These are phyloP conservation scores for Cutaneotrichosporon sp. DNA, from an alignment of 1,284 basidiomycete species.

Conservation along the genomic window DNA sequence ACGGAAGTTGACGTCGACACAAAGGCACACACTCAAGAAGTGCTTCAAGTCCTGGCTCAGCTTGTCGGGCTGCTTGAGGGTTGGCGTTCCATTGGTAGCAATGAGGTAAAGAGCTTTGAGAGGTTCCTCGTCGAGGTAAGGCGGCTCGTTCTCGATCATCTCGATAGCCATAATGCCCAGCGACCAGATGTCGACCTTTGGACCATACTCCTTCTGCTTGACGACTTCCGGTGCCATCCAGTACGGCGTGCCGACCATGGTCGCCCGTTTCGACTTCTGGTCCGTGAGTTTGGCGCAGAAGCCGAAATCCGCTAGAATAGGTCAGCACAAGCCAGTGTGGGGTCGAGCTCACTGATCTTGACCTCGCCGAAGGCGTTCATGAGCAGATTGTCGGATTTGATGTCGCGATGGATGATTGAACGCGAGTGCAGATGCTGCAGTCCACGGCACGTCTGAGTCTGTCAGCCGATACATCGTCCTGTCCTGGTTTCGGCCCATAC, in stretches of 20 bases:
- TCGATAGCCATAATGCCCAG: constrained; percentile 99
- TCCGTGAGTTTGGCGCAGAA: constrained; percentile 98
- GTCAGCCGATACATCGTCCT: neutral
- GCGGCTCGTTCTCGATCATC: constrained; percentile 99
- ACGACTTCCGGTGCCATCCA: constrained; percentile 99
- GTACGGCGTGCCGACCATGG: constrained; percentile 98
- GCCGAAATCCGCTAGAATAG: constrained; percentile 89
- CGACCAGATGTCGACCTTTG: constrained; percentile 99
- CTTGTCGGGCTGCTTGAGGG: constrained; percentile 92
- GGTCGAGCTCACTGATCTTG: constrained; percentile 75
- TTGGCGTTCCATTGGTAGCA: constrained; percentile 97
- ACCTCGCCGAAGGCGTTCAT: constrained; percentile 89
- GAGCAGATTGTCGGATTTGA: constrained; percentile 97
- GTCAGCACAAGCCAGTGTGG: no score
- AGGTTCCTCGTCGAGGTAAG: constrained; percentile 96
- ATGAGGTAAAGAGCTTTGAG: constrained; percentile 96
- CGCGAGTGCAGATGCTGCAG: constrained; percentile 89
- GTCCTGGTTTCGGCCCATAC: constrained; percentile 32
- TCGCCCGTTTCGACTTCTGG: constrained; percentile 96
- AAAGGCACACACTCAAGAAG: constrained; percentile 96
- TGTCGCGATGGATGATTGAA: constrained; percentile 96
- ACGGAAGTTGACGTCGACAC: constrained; percentile 93
- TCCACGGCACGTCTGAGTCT: constrained; percentile 88
- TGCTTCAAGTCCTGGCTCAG: constrained; percentile 90
- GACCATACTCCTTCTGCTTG: constrained; percentile 98